phyloP scores from a whole-genome alignment of 306 rosid genomes.

The Vachellia pachyceras region DNA sequence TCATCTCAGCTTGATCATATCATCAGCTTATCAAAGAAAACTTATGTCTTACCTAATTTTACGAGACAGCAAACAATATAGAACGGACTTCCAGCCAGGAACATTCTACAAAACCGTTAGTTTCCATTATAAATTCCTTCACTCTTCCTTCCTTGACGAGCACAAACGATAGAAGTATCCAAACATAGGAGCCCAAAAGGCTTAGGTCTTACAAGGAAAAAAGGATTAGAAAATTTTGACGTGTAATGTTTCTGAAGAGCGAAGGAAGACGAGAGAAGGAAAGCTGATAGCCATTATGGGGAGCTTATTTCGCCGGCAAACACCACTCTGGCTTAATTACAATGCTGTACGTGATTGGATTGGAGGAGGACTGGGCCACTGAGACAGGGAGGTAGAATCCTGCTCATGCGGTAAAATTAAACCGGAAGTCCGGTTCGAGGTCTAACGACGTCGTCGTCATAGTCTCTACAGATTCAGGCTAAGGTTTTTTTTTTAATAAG shows the following conservation, averaged over 20 bases:
- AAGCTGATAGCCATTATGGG: not conserved
- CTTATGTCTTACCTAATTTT: not conserved
- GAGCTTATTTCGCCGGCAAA: not conserved
- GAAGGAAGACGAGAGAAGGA: not conserved
- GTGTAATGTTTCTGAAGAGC: not conserved
- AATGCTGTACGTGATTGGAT: slow-evolving; percentile 9
- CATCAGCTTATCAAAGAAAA: not conserved
- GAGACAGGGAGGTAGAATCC: not conserved
- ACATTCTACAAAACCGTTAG: slow-evolving; percentile 4
- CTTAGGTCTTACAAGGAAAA: not conserved
- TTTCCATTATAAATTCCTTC: not conserved
- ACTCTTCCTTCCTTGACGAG: not conserved
- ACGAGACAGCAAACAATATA: not conserved
- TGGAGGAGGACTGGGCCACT: not conserved
- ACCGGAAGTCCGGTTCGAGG: not conserved
- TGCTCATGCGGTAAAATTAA: not conserved
- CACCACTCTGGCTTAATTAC: not conserved
- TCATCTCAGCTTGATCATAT: not conserved
- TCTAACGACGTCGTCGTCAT: slow-evolving; percentile 1
- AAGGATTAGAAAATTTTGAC: not conserved
- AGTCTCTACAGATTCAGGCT: too few species aligned
- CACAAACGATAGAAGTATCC: not conserved
- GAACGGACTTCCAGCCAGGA: slow-evolving; percentile 10
- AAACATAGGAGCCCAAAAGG: not conserved
- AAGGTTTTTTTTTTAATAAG: too few species aligned